These are phyloP conservation scores for Colletotrichum sp. DNA, from an alignment of 2,329 filamentous ascomycete genomes.

Conservation along the genomic window DNA sequence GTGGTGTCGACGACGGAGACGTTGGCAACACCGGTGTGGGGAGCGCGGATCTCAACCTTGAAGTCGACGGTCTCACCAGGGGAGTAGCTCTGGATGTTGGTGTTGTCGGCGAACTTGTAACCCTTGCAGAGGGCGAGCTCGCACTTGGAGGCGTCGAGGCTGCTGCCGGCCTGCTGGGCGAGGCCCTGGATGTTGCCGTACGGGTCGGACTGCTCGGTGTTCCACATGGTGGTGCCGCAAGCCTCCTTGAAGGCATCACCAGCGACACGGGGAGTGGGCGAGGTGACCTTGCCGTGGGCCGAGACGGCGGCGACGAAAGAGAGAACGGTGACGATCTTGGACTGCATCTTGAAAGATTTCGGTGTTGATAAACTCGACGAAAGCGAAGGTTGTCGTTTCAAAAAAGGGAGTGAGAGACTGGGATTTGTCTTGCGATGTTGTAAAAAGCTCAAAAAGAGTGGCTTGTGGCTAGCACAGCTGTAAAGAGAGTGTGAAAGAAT, in stretches of 20 bases:
- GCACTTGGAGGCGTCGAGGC: conserved; percentile 29
- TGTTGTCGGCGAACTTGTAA: conserved; percentile 36
- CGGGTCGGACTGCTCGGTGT: conserved; percentile 30
- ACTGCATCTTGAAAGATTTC: conserved; percentile 16
- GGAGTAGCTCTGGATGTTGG: conserved; percentile 28
- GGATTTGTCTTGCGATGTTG: conserved; percentile 9
- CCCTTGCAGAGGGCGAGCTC: conserved; percentile 42
- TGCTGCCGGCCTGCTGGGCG: conserved; percentile 31
- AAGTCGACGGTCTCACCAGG: conserved; percentile 41
- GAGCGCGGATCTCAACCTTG: conserved; percentile 41
- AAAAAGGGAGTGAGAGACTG: neutral
- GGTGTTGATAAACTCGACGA: neutral
- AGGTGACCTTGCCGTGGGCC: conserved; percentile 26
- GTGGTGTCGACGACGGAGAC: conserved; percentile 53
- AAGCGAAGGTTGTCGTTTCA: neutral
- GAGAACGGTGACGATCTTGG: conserved; percentile 23
- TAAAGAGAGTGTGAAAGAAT: conserved; percentile 19
- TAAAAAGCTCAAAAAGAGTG: conserved; percentile 20
- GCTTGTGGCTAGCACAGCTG: conserved; percentile 24
- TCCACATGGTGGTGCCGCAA: conserved; percentile 26
- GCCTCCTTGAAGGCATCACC: conserved; percentile 27
- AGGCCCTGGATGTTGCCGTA: conserved; percentile 42
- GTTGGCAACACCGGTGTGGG: conserved; percentile 43
- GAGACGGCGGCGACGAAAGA: conserved; percentile 22
- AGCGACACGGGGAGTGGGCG: conserved; percentile 19